These are phyloP conservation scores for Penicillium coprophilum DNA, from an alignment of 495 filamentous ascomycete genomes.

Conservation along the genomic window DNA sequence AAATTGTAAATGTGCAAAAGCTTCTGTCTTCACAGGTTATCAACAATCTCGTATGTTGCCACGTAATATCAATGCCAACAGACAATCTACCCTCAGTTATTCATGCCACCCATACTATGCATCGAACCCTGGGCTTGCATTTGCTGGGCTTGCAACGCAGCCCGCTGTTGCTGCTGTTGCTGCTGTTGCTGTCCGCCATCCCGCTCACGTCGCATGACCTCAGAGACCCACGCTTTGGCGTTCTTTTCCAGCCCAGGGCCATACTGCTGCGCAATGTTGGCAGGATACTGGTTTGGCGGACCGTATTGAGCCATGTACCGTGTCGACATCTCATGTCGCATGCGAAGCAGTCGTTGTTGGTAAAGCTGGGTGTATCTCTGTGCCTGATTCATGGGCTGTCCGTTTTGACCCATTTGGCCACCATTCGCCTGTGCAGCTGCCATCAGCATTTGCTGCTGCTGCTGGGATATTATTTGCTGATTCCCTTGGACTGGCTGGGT, in stretches of 20 bases:
- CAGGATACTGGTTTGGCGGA: conserved; percentile 43
- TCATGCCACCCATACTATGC: conserved; percentile 45
- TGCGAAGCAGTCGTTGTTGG: conserved; percentile 37
- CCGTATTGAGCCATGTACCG: conserved; percentile 43
- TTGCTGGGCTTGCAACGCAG: conserved; percentile 32
- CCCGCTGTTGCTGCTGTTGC: conserved; percentile 36
- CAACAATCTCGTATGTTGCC: neutral
- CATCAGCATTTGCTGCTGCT: conserved; percentile 45
- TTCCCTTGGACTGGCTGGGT: conserved; percentile 37
- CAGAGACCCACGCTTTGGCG: conserved; percentile 44
- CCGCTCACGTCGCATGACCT: conserved; percentile 46
- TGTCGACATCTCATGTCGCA: conserved; percentile 43
- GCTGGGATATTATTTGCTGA: conserved; percentile 38
- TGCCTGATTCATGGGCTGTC: conserved; percentile 31
- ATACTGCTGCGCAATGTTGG: conserved; percentile 45
- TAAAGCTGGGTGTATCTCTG: conserved; percentile 41
- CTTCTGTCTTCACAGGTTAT: neutral
- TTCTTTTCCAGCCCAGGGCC: conserved; percentile 37
- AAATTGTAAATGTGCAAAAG: conserved; percentile 1
- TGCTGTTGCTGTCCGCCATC: conserved; percentile 40
- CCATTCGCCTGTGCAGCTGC: conserved; percentile 45
- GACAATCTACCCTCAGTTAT: conserved; percentile 24
- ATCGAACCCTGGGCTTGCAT: conserved; percentile 51
- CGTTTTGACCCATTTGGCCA: conserved; percentile 37
- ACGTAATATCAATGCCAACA: neutral